Base-by-base conservation (phyloP, 2,329 filamentous ascomycete species). In the Aspergillus versicolor region DNA sequence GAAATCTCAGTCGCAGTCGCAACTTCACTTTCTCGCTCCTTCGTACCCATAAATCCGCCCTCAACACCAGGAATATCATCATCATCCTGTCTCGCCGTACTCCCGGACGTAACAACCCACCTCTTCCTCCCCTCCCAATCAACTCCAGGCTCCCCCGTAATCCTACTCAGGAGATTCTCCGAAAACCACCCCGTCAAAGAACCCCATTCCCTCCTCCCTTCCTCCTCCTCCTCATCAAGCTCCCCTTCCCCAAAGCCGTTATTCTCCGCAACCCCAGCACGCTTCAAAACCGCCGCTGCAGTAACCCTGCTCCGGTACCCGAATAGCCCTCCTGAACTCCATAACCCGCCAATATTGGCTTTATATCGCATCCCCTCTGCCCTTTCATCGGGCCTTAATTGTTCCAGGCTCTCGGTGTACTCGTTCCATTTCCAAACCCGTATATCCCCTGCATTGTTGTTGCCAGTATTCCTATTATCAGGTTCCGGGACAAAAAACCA, bases 101-200 rank as follows among this genome's bases (percentile, higher is more conserved):
- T 85, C 15, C 80, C 82, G 15, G 84, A 85, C 1, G 81, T 83
- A 21, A 88, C 69, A 47, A 73, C 77, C 84, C 84, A 88, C 47
- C 73, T 65, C 21, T 79, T 70, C 60, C 77, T 75, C 4, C 72
- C 69, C 57, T 78, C 68, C 12, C 68, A 64, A 63, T 76, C 72
- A 2, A 67, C 8, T 7, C 65, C 66, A 15, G 70, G 63, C 2
- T 67, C 67, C 0, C 80, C 81, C 17, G 80, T 74, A 60, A 86
- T 79, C 19, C 82, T 76, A 7, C 77, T 73, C 2, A 87, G 65
- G 6, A 85, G 66, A 1, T 66, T 66, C 4, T 78, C 72, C 0
- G 78, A 80, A 42, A 88, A 77, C 46, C 75, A 68, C 40, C 75
- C 73, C 7, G 83, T 86, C 43, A 88, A 72, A 4, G 66, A 67